A percentile compares a stretch with the other conserved stretches of the same genome.
These are phyloP conservation scores for Oenanthe sinensis DNA, from an alignment of 129 eudicot species.

Conservation along the genomic window DNA sequence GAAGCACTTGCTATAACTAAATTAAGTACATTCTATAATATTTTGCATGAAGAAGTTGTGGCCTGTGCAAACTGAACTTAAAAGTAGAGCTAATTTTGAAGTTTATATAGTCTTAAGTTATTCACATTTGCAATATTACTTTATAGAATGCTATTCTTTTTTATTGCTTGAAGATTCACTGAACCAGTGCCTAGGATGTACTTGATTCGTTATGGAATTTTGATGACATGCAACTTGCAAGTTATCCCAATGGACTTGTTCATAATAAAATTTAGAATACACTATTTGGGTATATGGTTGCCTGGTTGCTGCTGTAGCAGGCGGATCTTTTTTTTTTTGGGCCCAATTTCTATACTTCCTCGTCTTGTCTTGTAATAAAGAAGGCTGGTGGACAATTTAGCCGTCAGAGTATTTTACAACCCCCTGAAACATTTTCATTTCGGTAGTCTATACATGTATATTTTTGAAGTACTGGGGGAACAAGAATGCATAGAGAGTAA, in stretches of 20 bases:
- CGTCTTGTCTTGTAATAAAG: not conserved
- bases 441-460: too few relatives aligned
- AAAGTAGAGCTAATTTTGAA: conserved; percentile 3
- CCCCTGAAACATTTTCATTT: too few relatives aligned
- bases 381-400: too few relatives aligned
- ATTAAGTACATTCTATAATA: conserved; percentile 58
- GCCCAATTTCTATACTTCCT: not conserved
- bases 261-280: not conserved
- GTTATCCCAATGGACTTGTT: not conserved
- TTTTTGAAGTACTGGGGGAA: too few relatives aligned
- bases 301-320: not conserved
- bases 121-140: not conserved
- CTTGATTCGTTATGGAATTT: not conserved
- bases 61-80: conserved; percentile 39
- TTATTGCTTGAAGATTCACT: not conserved
- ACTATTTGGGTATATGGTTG: too few relatives aligned
- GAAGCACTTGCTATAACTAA: conserved; percentile 75
- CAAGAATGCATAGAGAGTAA: too few relatives aligned
- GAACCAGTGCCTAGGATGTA: not conserved
- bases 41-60: conserved; percentile 37
- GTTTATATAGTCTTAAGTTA: not conserved
- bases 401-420: not conserved
- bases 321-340: not conserved
- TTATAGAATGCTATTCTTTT: not conserved
- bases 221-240: not conserved